Evolutionary conservation across 768 basidiomycete species (phyloP), one percentile per base, ranked within the genome.

Genomic region (Nidularia pulvinata): DNA sequence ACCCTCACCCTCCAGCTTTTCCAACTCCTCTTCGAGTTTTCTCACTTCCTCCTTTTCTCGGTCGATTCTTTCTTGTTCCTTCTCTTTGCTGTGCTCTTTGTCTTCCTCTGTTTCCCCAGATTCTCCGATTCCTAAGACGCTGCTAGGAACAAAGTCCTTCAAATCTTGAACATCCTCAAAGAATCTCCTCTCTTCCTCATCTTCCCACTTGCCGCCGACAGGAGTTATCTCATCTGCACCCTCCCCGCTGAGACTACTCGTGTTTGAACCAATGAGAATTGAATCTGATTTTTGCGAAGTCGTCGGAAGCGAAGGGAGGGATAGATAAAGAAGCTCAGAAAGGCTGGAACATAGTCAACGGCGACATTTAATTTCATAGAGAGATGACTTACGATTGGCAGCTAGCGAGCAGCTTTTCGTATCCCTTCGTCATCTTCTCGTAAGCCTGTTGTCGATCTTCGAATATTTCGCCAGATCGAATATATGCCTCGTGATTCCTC

Each of bases 401-500:
- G 62, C 86, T 94, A 13, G 88, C 76, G 47, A 95, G 81, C 22
- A 98, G 72, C 55, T 95, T 93, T 71, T 99, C 97, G 61, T 98
- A 98, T 45, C 86, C 82, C 70, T 91, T 94, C 37, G 94, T 95
- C 92, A 98, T 97, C 73, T 93, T 95, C 75, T 99, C 97, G 66
- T 99, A 99, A 7, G 92, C 94, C 69, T 98, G 95, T 67, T 98
- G 96, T 34, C 97, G 85, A 68, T 99, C 97, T 65, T 99, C 97
- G 60, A 99, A 99, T 57, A 99, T 98, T 70, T 99, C 96, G 30
- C 97, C 97, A 2, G 95, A 98, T 33, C 95, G 93, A 59, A 99
- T 98, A 66, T 99, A 99, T 53, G 97, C 97, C 75, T 99, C 97
- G 65, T 98, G 96, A 62, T 99, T 99, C 49, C 90, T 82, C 57